Evolutionary conservation across 345 rosid species (phyloP), one percentile per base, ranked within the genome.

Genomic region (Passiflora organensis): DNA sequence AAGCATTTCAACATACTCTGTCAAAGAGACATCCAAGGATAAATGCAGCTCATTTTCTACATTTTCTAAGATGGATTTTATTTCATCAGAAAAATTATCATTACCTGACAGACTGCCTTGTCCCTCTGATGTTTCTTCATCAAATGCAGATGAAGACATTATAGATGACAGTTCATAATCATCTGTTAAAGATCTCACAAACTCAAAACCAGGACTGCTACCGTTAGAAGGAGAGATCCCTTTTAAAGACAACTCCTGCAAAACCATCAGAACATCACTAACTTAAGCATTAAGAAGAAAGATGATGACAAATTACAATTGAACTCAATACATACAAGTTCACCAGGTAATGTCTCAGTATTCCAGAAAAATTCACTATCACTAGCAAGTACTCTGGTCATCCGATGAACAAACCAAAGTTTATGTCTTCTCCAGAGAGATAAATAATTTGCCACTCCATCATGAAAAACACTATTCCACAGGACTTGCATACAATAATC

Each of bases 401-500:
- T 51, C 13, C 86, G 70, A 62, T 45, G 73, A 51, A 54, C 74
- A 67, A 63, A 78, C 94, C 99, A 93, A 48, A 80, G 67, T 73
- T 72, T 86, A 47, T 60, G 64, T 60, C 69, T 80, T 64, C 95
- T 76, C 99, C 99, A 93, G 53, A 72, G 56, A 61, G 70, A 66
- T 32, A 71, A 50, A 73, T 67, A 79, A 34, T 81, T 75, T 28
- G 65, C 78, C 58, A 89, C 58, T 50, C 62, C 61, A 62, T 89
- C 96, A 71, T 83, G 76, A 80, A 84, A 86, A 57, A 83, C 84
- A 69, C 87, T 87, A 70, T 93, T 89, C 96, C 96, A 93, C 69
- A 75, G 66, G 54, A 82, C 83, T 77, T 80, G 86, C 91, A 80
- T 82, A 79, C 83, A 82, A 70, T 69, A 58, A 63, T 77, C 74